Evolutionary conservation across 1,139 yeast genomes (phyloP), one percentile per base, ranked within the genome.

Genomic region (Pichia sp.): DNA sequence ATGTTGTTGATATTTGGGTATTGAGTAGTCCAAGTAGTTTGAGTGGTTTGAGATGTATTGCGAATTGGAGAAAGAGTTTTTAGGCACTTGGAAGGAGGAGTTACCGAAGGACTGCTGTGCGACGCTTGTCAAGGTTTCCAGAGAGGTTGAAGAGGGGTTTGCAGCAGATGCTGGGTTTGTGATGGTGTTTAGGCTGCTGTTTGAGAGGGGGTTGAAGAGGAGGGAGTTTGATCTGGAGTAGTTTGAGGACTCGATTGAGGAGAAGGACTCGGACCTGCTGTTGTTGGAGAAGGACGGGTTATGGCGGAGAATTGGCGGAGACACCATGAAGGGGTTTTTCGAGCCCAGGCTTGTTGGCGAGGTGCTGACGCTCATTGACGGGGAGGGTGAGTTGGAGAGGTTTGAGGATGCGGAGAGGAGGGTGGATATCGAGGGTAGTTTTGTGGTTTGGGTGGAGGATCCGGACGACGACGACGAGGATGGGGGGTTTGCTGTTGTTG

Each of bases 151-250:
- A 10, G 49, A 29, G 11, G 19, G 40, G 36, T 26, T 13, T 36
- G 40, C 15, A 11, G 40, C 40, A 3, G 23, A 19, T 19, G 23
- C 23, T 19, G 23, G 23, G 15, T 36, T 36, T 8, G 40, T 36
- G 13, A 36, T 36, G 13, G 40, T 36, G 40, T 13, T 36, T 4
- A 36, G 40, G 40, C 29, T 16, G 8, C 30, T 30, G 38, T 42
- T 19, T 7, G 45, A 10, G 45, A 42, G 26, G 13, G 45, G 19
- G 19, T 43, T 47, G 38, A 59, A 34, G 4, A 56, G 29, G 2
- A 65, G 55, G 2, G 63, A 54, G 26, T 58, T 52, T 15, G 67
- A 63, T 47, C 59, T 58, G 6, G 68, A 63, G 23, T 60, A 53
- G 54, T 54, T 53, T 53, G 59, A 19, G 23, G 23, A 53, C 54